These are phyloP conservation scores for Closterium sp. DNA, from an alignment of 139 green algal genomes.

Conservation along the genomic window DNA sequence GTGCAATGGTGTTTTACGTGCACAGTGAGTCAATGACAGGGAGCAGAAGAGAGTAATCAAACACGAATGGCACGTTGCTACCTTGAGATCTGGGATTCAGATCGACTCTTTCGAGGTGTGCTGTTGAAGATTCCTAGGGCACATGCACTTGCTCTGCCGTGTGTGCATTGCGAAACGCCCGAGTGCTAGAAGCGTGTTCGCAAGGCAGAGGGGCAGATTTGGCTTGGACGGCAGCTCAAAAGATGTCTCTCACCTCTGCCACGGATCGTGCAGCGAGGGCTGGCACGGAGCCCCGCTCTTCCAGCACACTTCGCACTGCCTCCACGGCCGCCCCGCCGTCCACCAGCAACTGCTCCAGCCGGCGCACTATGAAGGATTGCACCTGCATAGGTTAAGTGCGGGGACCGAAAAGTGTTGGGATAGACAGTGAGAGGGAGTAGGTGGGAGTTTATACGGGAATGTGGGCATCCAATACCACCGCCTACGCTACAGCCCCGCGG, in stretches of 20 bases:
- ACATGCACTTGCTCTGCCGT: no score
- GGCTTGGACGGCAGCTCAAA: no score
- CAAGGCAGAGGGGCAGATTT: no score
- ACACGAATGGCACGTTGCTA: background rate
- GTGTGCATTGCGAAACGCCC: no score
- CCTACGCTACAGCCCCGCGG: no score
- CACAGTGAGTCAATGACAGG: background rate
- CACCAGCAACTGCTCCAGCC: slow-evolving; percentile 91
- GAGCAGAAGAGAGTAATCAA: background rate
- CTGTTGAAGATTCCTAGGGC: no score
- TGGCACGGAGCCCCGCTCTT: slow-evolving; percentile 74
- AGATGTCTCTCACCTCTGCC: slow-evolving; percentile 7
- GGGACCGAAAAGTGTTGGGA: background rate
- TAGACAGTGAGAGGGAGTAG: no score
- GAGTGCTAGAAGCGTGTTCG: no score
- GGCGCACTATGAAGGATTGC: slow-evolving; percentile 67
- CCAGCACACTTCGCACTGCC: slow-evolving; percentile 81
- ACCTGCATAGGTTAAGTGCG: no score
- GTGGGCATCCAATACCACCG: no score
- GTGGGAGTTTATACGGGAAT: no score
- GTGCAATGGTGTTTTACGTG: background rate
- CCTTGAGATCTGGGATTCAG: slow-evolving; percentile 6
- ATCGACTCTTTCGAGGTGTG: no score
- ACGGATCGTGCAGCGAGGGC: slow-evolving; percentile 60
- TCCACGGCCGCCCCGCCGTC: slow-evolving; percentile 69